Percentiles rank a stretch among this genome's conserved stretches.
These are phyloP conservation scores for Sanguinoderma infundibulare DNA, from an alignment of 1,284 basidiomycete genomes.

Conservation along the genomic window DNA sequence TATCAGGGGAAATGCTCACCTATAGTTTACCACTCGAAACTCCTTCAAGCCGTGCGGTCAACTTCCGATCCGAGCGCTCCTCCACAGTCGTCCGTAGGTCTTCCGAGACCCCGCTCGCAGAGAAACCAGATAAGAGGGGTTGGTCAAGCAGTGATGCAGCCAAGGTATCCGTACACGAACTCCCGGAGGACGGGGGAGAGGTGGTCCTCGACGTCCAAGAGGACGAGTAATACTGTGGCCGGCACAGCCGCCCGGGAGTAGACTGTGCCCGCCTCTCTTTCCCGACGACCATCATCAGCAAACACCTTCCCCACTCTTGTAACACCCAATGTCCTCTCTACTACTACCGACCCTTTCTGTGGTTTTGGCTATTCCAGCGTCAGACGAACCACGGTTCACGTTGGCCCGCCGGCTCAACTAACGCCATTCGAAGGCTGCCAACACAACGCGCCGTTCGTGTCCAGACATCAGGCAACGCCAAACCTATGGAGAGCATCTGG, in stretches of 20 bases:
- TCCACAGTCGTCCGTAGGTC: background rate
- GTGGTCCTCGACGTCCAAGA: background rate
- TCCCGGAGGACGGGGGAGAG: no score
- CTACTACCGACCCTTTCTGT: background rate
- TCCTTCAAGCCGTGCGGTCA: background rate
- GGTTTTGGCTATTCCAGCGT: no score
- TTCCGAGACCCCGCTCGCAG: background rate
- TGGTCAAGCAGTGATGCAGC: background rate
- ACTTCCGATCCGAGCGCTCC: background rate
- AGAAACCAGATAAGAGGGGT: background rate
- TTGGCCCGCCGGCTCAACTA: no score
- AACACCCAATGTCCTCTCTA: background rate
- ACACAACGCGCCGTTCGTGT: background rate
- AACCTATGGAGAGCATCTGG: background rate
- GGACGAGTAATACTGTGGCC: background rate
- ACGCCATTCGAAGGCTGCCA: background rate
- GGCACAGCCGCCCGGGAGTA: background rate
- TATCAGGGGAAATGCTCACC: background rate
- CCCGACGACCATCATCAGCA: background rate
- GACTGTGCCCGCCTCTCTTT: background rate
- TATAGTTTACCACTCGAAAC: background rate
- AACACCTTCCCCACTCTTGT: background rate
- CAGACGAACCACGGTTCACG: no score
- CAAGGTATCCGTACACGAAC: background rate
- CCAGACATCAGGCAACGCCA: background rate